These are phyloP conservation scores for Trichoderma arundinaceum DNA, from an alignment of 2,329 filamentous ascomycete species.

Conservation along the genomic window DNA sequence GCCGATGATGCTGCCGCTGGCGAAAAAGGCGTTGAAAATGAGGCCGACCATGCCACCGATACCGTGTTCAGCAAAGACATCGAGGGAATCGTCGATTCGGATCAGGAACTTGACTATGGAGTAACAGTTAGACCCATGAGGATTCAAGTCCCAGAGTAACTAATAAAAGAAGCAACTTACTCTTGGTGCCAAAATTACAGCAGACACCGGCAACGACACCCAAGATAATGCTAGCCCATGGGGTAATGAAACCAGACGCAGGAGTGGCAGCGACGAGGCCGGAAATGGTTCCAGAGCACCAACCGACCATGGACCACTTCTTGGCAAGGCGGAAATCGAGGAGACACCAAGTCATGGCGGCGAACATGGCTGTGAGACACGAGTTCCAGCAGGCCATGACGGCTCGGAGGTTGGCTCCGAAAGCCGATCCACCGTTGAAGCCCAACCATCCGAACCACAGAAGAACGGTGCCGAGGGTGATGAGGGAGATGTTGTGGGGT, in stretches of 20 bases:
- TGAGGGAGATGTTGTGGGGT: conserved; percentile 96
- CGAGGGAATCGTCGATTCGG: conserved; percentile 72
- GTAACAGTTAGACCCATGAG: background rate
- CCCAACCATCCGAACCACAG: conserved; percentile 99
- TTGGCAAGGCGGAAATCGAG: conserved; percentile 93
- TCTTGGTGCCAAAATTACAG: conserved; percentile 72
- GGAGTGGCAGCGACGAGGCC: conserved; percentile 73
- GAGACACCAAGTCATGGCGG: conserved; percentile 88
- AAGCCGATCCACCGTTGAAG: conserved; percentile 96
- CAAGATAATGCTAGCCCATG: conserved; percentile 70
- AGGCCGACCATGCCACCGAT: conserved; percentile 72
- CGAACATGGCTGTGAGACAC: conserved; percentile 91
- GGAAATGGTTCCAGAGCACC: conserved; percentile 74
- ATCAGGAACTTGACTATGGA: conserved; percentile 63
- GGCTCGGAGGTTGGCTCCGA: conserved; percentile 91
- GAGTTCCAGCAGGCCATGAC: conserved; percentile 99
- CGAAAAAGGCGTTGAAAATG: conserved; percentile 76
- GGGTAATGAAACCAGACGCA: conserved; percentile 70
- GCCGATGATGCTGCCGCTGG: conserved; percentile 71
- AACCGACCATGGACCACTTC: conserved; percentile 87
- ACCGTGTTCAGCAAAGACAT: conserved; percentile 74
- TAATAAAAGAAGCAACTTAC: conserved; percentile 37
- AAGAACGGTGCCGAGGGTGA: conserved; percentile 91
- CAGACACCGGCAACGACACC: conserved; percentile 68
- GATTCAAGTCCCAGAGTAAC: background rate